These are phyloP conservation scores for Umbelopsis sp. DNA, from an alignment of 371 early-diverging fungal species.

Conservation along the genomic window DNA sequence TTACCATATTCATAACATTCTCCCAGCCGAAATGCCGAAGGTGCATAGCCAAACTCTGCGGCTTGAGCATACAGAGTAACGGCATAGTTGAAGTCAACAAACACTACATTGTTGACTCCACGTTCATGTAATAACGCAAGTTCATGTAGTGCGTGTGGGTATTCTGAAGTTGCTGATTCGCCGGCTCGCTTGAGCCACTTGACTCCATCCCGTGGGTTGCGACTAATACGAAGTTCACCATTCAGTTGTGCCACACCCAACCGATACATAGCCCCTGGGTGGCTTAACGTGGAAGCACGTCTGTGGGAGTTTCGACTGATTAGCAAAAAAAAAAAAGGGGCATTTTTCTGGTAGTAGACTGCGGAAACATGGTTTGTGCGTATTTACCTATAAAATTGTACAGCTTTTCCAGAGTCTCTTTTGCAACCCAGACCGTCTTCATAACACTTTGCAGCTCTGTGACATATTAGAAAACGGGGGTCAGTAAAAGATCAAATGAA, in stretches of 20 bases:
- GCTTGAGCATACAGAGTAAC: conserved; percentile 66
- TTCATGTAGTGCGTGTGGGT: conserved; percentile 83
- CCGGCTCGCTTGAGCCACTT: conserved; percentile 80
- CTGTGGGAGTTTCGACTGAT: conserved; percentile 30
- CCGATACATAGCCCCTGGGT: conserved; percentile 76
- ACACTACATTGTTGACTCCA: conserved; percentile 71
- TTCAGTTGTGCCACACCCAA: conserved; percentile 71
- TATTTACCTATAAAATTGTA: conserved; percentile 63
- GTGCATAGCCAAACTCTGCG: conserved; percentile 64
- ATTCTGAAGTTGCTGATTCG: conserved; percentile 75
- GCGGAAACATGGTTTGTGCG: not conserved
- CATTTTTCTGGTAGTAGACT: not conserved
- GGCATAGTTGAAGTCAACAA: conserved; percentile 71
- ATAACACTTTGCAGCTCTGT: conserved; percentile 64
- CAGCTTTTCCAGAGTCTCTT: conserved; percentile 57
- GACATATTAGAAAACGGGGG: conserved; percentile 16
- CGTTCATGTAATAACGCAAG: conserved; percentile 71
- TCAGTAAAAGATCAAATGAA: conserved; percentile 10
- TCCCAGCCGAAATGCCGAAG: conserved; percentile 79
- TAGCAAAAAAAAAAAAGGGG: not conserved
- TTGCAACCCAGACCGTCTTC: conserved; percentile 68
- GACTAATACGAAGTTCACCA: conserved; percentile 68
- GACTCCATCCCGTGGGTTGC: conserved; percentile 71
- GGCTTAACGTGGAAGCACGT: conserved; percentile 70
- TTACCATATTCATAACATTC: conserved; percentile 81